Evolutionary conservation across 139 green algal species (phyloP).

Genomic region (Chlorella sp.): DNA sequence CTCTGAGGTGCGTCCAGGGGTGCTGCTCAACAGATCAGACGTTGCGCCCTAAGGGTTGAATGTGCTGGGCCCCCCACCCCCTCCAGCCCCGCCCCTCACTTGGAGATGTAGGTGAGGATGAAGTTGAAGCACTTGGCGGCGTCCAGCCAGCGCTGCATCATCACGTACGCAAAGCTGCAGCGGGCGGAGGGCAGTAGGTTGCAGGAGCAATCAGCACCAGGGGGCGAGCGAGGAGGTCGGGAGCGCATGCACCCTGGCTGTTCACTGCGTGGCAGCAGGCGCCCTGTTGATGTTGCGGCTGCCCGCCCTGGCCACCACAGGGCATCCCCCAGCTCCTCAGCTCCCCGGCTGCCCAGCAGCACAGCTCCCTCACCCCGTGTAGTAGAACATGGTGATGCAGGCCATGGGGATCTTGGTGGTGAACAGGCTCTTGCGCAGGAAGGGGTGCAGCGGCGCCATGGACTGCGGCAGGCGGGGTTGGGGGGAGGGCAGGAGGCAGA

Average conservation of each 20-base stretch:
- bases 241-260: no score
- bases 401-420: conserved; percentile 79
- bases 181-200: neutral
- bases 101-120: conserved; percentile 87
- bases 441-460: conserved; percentile 63
- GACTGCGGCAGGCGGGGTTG: conserved; percentile 10
- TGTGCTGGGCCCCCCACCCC: no score
- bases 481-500: neutral
- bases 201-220: neutral
- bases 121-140: conserved; percentile 90
- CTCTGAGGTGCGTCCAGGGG: no score
- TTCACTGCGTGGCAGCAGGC: no score
- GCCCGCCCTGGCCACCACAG: no score
- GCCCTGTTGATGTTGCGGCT: no score
- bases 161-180: conserved; percentile 91
- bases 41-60: no score
- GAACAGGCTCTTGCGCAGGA: conserved; percentile 74
- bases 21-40: no score
- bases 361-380: conserved; percentile 70
- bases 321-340: no score
- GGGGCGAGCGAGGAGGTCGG: no score
- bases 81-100: conserved; percentile 17
- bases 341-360: neutral
- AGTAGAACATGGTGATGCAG: conserved; percentile 97
- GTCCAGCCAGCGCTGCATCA: conserved; percentile 91